Conservation (phyloP, 495 filamentous ascomycete species). For the Choiromyces venosus region DNA sequence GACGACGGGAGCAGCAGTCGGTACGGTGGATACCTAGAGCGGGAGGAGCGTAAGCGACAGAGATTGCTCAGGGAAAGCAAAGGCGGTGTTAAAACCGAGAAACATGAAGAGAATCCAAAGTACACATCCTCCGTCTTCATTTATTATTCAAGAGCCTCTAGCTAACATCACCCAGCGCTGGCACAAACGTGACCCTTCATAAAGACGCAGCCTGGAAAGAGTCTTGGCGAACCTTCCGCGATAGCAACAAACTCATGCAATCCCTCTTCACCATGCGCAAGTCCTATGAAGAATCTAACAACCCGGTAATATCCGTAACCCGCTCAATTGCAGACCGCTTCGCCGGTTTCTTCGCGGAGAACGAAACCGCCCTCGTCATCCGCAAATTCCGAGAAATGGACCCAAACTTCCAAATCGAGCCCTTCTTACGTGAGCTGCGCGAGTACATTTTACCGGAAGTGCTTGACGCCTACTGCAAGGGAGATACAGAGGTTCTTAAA, state of each 20-base stretch:
- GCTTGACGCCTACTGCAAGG: slow-evolving; percentile 95
- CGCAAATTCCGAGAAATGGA: slow-evolving; percentile 98
- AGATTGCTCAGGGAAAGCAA: slow-evolving; percentile 67
- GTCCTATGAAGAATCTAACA: slow-evolving; percentile 90
- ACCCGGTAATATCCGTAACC: slow-evolving; percentile 86
- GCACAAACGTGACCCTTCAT: slow-evolving; percentile 88
- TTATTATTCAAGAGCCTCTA: slow-evolving; percentile 74
- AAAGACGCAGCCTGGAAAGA: slow-evolving; percentile 97
- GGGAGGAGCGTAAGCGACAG: slow-evolving; percentile 77
- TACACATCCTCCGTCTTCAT: slow-evolving; percentile 48
- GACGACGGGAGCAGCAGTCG: slow-evolving; percentile 94
- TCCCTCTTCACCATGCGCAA: slow-evolving; percentile 74
- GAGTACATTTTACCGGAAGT: slow-evolving; percentile 98
- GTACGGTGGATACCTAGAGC: slow-evolving; percentile 94
- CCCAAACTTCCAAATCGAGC: slow-evolving; percentile 87
- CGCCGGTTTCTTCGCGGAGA: slow-evolving; percentile 95
- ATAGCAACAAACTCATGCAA: slow-evolving; percentile 82
- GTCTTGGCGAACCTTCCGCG: slow-evolving; percentile 86
- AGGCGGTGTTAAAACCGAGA: slow-evolving; percentile 50
- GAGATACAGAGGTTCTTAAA: slow-evolving; percentile 82
- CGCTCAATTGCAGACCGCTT: slow-evolving; percentile 88
- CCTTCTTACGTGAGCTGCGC: slow-evolving; percentile 86
- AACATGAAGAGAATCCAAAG: slow-evolving; percentile 76
- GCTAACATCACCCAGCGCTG: slow-evolving; percentile 88
- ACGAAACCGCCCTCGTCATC: slow-evolving; percentile 93